Percentiles rank a stretch among this genome's conserved stretches.
phyloP scores from a whole-genome alignment of 2,329 filamentous ascomycete species.

The Monosporascus sp. region DNA sequence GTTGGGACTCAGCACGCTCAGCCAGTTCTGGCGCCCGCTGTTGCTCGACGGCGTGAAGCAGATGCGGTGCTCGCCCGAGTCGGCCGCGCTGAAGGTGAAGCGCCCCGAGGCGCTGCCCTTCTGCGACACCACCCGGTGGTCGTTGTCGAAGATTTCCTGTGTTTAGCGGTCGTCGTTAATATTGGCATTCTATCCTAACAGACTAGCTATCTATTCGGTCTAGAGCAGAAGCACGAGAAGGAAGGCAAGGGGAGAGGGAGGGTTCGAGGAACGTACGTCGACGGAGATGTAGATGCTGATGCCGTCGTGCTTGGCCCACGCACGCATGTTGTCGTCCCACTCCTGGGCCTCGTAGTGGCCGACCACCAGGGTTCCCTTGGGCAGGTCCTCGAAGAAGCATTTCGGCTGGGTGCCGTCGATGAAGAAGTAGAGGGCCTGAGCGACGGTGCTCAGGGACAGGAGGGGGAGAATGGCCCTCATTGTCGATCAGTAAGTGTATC shows the following conservation, averaged over 20 bases:
- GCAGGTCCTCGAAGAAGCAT: constrained; percentile 97
- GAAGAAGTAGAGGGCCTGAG: constrained; percentile 91
- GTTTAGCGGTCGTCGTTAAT: background rate
- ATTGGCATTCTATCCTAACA: no score
- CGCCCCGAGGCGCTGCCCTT: constrained; percentile 69
- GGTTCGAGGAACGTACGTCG: constrained; percentile 50
- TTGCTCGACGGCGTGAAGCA: constrained; percentile 86
- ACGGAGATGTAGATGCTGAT: constrained; percentile 87
- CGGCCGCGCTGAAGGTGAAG: constrained; percentile 93
- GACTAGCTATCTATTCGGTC: no score
- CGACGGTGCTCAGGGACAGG: constrained; percentile 58
- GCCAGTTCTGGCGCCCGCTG: constrained; percentile 65
- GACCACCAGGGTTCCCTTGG: constrained; percentile 94
- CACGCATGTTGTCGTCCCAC: constrained; percentile 64
- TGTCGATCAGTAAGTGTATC: constrained; percentile 2
- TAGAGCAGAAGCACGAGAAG: background rate
- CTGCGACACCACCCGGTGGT: constrained; percentile 92
- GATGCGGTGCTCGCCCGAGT: constrained; percentile 91
- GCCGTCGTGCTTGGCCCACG: constrained; percentile 68
- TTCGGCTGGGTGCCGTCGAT: constrained; percentile 80
- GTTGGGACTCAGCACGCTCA: constrained; percentile 57
- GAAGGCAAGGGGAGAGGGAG: background rate
- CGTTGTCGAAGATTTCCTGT: constrained; percentile 89
- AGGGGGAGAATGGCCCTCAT: constrained; percentile 62
- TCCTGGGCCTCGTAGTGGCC: constrained; percentile 87